Percentiles rank a stretch among this genome's conserved stretches.
Evolutionary conservation across 202 grass and related monocot genomes (phyloP).

Genomic region (Bolboschoenoplectus hybrid): DNA sequence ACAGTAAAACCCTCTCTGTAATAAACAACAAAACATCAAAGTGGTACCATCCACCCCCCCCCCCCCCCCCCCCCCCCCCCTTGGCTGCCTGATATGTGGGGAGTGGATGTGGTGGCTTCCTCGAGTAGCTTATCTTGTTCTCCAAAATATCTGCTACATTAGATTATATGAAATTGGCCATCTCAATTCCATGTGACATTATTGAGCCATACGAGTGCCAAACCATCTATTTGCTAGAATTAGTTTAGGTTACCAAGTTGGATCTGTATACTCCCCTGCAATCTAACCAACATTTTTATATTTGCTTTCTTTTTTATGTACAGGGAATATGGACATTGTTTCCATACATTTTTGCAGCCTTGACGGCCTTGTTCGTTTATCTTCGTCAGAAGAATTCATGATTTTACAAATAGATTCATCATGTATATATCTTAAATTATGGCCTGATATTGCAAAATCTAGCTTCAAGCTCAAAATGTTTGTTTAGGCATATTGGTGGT

Average conservation of each 20-base stretch:
- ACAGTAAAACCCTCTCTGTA: no score
- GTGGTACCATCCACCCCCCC: neutral
- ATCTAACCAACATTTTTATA: constrained; percentile 26
- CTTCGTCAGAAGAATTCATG: constrained; percentile 45
- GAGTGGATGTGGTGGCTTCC: neutral
- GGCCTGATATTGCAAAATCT: constrained; percentile 18
- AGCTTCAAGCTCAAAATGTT: neutral
- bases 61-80: neutral
- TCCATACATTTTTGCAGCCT: constrained; percentile 63
- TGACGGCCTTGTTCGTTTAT: constrained; percentile 69
- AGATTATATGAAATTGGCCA: constrained; percentile 6
- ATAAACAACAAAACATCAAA: no score
- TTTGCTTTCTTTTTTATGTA: constrained; percentile 29
- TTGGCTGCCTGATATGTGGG: no score
- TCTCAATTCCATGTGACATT: neutral
- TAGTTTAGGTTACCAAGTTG: neutral
- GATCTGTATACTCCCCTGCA: neutral
- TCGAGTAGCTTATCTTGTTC: neutral
- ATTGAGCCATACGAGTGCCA: neutral
- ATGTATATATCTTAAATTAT: constrained; percentile 10
- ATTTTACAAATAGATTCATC: constrained; percentile 35
- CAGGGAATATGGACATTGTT: constrained; percentile 72
- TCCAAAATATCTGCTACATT: neutral
- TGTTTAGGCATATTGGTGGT: neutral
- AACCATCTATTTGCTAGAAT: neutral